phyloP scores from a whole-genome alignment of 2,329 filamentous ascomycete genomes.

The Sporothrix humicola region DNA sequence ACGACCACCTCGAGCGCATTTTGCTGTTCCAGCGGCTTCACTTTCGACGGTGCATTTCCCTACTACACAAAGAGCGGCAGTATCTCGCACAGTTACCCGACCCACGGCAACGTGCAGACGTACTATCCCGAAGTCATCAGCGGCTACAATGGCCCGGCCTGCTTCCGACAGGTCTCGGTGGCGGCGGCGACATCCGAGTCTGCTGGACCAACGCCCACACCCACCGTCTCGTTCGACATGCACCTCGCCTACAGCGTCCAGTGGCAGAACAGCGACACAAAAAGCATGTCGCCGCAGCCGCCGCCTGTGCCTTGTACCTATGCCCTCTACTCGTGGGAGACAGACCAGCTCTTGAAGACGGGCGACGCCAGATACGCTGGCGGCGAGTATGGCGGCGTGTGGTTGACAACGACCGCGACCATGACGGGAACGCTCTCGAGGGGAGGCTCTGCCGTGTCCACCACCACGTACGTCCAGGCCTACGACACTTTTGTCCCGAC shows the following conservation, averaged over 20 bases:
- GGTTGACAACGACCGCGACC: neutral
- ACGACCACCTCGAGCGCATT: neutral
- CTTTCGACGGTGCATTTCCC: neutral
- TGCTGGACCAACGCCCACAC: neutral
- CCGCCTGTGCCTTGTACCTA: neutral
- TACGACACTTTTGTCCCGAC: neutral
- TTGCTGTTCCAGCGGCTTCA: neutral
- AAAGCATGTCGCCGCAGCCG: neutral
- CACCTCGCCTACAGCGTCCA: constrained; percentile 8
- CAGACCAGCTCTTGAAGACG: neutral
- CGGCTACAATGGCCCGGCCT: neutral
- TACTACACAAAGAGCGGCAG: neutral
- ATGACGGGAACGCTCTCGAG: no score
- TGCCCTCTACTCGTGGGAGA: neutral
- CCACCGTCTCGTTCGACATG: neutral
- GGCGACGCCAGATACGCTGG: neutral
- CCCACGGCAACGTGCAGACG: neutral
- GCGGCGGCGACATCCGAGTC: neutral
- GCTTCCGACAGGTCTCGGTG: neutral
- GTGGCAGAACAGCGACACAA: neutral
- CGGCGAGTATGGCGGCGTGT: neutral
- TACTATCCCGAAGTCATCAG: neutral
- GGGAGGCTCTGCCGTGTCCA: no score
- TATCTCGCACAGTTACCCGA: neutral
- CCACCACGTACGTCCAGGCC: neutral